A percentile compares a stretch with the other conserved stretches of the same genome.
Evolutionary conservation across 225 moss, liverwort and hornwort genomes (phyloP).

Genomic region (Marchantia polymorpha): DNA sequence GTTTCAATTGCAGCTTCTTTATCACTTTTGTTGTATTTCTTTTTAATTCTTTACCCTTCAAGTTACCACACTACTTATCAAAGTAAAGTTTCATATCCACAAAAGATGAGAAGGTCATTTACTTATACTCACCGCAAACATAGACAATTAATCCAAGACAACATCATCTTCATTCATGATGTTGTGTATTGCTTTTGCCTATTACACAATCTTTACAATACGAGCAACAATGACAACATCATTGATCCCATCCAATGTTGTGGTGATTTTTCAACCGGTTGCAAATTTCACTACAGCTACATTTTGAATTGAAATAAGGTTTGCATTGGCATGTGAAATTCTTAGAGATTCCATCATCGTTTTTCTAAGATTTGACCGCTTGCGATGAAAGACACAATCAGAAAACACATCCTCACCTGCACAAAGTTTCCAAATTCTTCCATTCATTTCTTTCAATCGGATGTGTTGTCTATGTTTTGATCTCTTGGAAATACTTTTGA

Average conservation of each 20-base stretch:
- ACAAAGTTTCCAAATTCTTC: too few relatives aligned
- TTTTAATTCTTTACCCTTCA: slow-evolving; percentile 31
- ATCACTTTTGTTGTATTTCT: slow-evolving; percentile 4
- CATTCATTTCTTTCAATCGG: too few relatives aligned
- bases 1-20: slow-evolving; percentile 48
- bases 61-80: slow-evolving; percentile 28
- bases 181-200: neutral
- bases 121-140: neutral
- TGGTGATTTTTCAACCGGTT: slow-evolving; percentile 3
- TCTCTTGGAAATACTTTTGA: too few relatives aligned
- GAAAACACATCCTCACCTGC: too few relatives aligned
- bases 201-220: neutral
- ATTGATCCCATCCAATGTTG: slow-evolving; percentile 11
- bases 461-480: too few relatives aligned
- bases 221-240: neutral
- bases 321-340: neutral
- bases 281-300: neutral
- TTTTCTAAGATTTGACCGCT: too few relatives aligned
- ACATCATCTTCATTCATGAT: neutral
- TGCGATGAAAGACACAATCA: too few relatives aligned
- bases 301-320: neutral
- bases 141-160: neutral
- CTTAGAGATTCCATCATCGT: neutral
- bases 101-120: neutral
- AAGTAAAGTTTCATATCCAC: slow-evolving; percentile 26